Base-by-base conservation (phyloP, 495 filamentous ascomycete genomes). In the Aspergillus taichungensis region DNA sequence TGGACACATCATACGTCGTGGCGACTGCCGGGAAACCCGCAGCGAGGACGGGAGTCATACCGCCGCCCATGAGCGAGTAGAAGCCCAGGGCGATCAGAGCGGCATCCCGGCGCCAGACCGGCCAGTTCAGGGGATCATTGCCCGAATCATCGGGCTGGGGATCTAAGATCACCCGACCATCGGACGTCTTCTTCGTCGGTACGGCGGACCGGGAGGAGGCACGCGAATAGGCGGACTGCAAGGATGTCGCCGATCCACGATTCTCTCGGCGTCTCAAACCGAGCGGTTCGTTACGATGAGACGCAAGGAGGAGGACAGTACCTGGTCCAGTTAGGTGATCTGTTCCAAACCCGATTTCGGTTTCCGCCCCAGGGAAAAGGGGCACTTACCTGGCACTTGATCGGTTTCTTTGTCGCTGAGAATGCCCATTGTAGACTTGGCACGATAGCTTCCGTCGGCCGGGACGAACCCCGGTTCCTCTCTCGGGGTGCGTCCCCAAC, bases 111-210 rank as follows among this genome's bases (percentile, higher is more conserved):
- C 88, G 77, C 84, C 85, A 88, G 2, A 72, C 63, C 2, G 87
- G 79, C 92, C 92, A 98, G 54, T 98, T 98, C 35, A 98, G 63
- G 0, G 92, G 92, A 54, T 98, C 92, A 49, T 98, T 95, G 24
- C 73, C 67, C 0, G 87, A 87, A 32, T 95, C 87, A 35, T 96
- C 90, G 1, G 92, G 92, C 56, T 97, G 92, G 0, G 91, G 91
- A 1, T 94, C 83, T 7, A 98, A 68, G 44, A 98, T 86, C 51
- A 95, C 88, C 41, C 78, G 79, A 30, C 91, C 92, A 63, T 95
- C 81, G 12, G 69, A 60, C 6, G 89, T 95, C 48, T 71, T 82
- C 67, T 96, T 95, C 62, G 78, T 79, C 46, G 71, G 69, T 12
- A 71, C 72, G 9, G 52, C 46, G 0, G 60, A 54, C 12, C 18